Evolutionary conservation across 1,284 basidiomycete genomes (phyloP).

Genomic region (Fomitiporia mediterranea): DNA sequence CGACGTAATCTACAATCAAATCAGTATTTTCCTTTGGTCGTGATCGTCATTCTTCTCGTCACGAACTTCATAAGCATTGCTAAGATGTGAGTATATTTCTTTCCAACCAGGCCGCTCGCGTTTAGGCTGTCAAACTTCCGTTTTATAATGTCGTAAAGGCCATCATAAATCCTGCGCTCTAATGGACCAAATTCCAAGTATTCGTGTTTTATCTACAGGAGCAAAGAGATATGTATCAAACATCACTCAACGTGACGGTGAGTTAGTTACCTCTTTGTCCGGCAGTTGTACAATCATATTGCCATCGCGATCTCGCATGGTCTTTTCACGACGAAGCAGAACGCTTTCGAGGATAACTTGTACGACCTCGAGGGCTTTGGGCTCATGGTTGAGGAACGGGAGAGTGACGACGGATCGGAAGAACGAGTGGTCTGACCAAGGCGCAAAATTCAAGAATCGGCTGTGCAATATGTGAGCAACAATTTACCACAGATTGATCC

Average conservation of each 20-base stretch:
- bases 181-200: conserved; percentile 70
- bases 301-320: conserved; percentile 86
- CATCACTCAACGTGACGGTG: not conserved
- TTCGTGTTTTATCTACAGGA: conserved; percentile 53
- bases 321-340: conserved; percentile 91
- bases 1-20: conserved; percentile 60
- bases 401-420: conserved; percentile 89
- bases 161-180: conserved; percentile 80
- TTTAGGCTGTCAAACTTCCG: conserved; percentile 70
- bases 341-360: conserved; percentile 90
- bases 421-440: conserved; percentile 88
- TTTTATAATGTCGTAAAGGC: conserved; percentile 65
- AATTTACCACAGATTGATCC: not conserved
- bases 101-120: conserved; percentile 73
- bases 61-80: conserved; percentile 85
- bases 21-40: not conserved
- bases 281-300: conserved; percentile 88
- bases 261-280: conserved; percentile 61
- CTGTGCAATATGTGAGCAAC: conserved; percentile 35
- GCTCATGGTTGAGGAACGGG: conserved; percentile 83
- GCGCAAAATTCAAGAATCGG: conserved; percentile 85
- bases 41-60: not conserved
- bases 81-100: conserved; percentile 86
- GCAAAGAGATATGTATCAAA: conserved; percentile 5
- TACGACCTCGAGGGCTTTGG: conserved; percentile 88